A percentile compares a stretch with the other conserved stretches of the same genome.
phyloP scores from a whole-genome alignment of 805 yeast genomes.

The Candida multigemmis region DNA sequence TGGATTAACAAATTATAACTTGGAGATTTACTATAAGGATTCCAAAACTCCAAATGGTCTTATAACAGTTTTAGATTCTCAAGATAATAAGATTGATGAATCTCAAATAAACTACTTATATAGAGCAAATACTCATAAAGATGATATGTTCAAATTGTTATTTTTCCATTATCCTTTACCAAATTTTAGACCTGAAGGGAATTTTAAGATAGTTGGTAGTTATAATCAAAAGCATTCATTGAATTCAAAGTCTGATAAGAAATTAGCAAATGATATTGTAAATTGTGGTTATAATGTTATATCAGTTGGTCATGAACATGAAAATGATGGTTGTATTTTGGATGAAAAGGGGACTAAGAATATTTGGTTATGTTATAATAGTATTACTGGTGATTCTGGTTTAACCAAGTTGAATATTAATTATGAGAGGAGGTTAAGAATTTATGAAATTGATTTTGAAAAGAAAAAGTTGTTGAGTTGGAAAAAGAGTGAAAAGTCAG shows the following conservation, averaged over 20 bases:
- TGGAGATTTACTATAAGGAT: constrained; percentile 10
- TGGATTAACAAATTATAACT: constrained; percentile 29
- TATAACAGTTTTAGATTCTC: constrained; percentile 26
- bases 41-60: constrained; percentile 11
- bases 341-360: constrained; percentile 4
- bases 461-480: constrained; percentile 21
- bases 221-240: constrained; percentile 29
- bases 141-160: constrained; percentile 14
- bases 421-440: constrained; percentile 23
- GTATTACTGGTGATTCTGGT: constrained; percentile 30
- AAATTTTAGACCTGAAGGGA: constrained; percentile 30
- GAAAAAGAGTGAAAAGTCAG: constrained; percentile 21
- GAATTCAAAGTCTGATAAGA: constrained; percentile 15
- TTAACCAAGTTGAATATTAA: constrained; percentile 13
- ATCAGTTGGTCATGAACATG: constrained; percentile 35
- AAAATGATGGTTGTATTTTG: constrained; percentile 32
- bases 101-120: constrained; percentile 27
- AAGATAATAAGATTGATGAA: constrained; percentile 14
- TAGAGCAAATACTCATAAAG: constrained; percentile 10
- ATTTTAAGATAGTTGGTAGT: constrained; percentile 26
- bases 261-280: constrained; percentile 22
- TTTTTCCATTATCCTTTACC: constrained; percentile 35
- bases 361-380: constrained; percentile 31
- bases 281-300: constrained; percentile 26
- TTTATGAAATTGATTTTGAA: constrained; percentile 23